Percentiles rank a stretch among this genome's conserved stretches.
Conservation (phyloP, 768 basidiomycete species). For the Flagelloscypha sp. region DNA sequence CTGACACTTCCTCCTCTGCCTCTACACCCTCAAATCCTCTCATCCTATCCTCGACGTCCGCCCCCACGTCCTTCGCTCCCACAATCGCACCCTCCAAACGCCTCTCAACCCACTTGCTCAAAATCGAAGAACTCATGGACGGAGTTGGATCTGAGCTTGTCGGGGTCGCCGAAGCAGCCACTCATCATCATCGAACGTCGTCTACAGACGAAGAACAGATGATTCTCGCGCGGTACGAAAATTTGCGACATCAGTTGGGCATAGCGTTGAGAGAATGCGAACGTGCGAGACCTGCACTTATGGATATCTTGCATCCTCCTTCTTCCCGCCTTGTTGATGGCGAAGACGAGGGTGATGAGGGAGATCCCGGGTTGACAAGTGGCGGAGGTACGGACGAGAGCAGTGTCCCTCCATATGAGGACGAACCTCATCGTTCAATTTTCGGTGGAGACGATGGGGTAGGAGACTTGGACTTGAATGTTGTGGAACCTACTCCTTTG, state of each 20-base stretch:
- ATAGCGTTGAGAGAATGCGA: conserved; percentile 76
- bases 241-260: conserved; percentile 68
- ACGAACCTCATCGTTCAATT: conserved; percentile 16
- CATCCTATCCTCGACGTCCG: too few species aligned
- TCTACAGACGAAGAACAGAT: conserved; percentile 31
- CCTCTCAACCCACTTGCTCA: too few species aligned
- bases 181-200: too few species aligned
- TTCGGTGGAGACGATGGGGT: neutral
- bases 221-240: conserved; percentile 65
- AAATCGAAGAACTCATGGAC: too few species aligned
- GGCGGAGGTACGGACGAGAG: conserved; percentile 33
- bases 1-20: too few species aligned
- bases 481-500: conserved; percentile 11
- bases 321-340: conserved; percentile 9
- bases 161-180: too few species aligned
- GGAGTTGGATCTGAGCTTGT: too few species aligned
- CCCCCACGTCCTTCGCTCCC: too few species aligned
- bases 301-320: conserved; percentile 47
- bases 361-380: conserved; percentile 34
- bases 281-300: conserved; percentile 58
- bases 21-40: too few species aligned
- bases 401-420: conserved; percentile 33
- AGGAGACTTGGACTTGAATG: conserved; percentile 6
- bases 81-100: too few species aligned
- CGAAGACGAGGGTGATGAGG: conserved; percentile 26